These are phyloP conservation scores for Helotiales sp. DNA, from an alignment of 2,329 filamentous ascomycete species.

Conservation along the genomic window DNA sequence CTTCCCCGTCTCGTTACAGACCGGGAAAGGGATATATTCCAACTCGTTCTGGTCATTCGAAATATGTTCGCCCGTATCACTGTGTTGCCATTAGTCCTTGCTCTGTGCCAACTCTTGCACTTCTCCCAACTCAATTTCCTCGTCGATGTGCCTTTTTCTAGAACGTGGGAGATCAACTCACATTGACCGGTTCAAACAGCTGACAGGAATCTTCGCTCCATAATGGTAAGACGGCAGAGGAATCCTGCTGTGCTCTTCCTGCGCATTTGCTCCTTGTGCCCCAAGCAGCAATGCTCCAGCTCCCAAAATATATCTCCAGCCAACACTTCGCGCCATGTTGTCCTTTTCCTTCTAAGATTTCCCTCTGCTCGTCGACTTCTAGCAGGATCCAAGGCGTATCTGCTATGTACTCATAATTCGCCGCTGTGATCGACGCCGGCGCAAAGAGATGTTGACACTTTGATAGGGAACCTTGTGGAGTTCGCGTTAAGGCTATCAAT, in stretches of 20 bases:
- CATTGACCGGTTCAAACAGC: constrained; percentile 77
- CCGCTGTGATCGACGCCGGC: not conserved
- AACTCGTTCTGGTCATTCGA: constrained; percentile 80
- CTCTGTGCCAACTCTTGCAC: not conserved
- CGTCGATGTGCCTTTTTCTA: not conserved
- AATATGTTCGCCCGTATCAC: constrained; percentile 89
- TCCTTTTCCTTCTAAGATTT: not conserved
- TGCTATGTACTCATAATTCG: constrained; percentile 7
- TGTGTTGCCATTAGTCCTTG: constrained; percentile 44
- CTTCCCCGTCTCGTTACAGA: constrained; percentile 83
- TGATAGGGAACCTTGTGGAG: not conserved
- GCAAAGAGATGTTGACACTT: constrained; percentile 2
- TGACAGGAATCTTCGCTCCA: constrained; percentile 69
- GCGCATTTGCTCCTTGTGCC: constrained; percentile 13
- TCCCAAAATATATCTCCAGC: constrained; percentile 14
- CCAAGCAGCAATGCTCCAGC: constrained; percentile 14
- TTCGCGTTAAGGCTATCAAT: not conserved
- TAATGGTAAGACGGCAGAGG: constrained; percentile 66
- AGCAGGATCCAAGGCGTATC: constrained; percentile 7
- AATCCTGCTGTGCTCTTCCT: constrained; percentile 36
- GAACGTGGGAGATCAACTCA: constrained; percentile 51
- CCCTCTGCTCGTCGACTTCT: constrained; percentile 9
- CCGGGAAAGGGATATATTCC: constrained; percentile 89
- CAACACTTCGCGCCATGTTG: constrained; percentile 20
- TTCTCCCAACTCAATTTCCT: not conserved